These are phyloP conservation scores for Allantophomopsis lycopodina DNA, from an alignment of 2,329 filamentous ascomycete genomes.

Conservation along the genomic window DNA sequence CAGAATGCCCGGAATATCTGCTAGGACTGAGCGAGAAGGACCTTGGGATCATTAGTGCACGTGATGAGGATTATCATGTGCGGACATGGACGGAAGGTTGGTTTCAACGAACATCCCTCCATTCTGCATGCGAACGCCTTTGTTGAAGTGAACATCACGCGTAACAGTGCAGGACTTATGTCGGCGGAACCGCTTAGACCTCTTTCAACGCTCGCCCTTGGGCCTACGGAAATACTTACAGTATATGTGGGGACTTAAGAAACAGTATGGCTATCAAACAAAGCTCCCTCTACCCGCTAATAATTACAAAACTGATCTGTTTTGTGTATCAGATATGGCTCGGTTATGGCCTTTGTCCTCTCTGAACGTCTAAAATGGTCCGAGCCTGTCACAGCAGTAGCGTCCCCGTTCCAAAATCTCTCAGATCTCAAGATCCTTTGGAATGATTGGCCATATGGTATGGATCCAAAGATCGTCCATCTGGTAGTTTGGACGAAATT, in stretches of 20 bases:
- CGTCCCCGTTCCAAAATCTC: slow-evolving; percentile 7
- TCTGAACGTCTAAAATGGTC: slow-evolving; percentile 57
- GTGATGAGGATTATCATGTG: slow-evolving; percentile 48
- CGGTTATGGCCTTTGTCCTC: slow-evolving; percentile 65
- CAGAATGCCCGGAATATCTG: slow-evolving; percentile 61
- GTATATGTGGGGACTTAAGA: slow-evolving; percentile 30
- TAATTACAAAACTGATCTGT: slow-evolving; percentile 16
- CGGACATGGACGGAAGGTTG: slow-evolving; percentile 52
- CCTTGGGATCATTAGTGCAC: slow-evolving; percentile 52
- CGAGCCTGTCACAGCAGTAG: slow-evolving; percentile 27
- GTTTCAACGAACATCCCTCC: too few relatives aligned
- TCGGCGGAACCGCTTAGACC: slow-evolving; percentile 50
- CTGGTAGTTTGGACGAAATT: slow-evolving; percentile 93
- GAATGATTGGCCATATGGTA: slow-evolving; percentile 93
- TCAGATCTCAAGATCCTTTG: slow-evolving; percentile 59
- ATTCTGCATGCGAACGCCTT: too few relatives aligned
- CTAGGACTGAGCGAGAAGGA: slow-evolving; percentile 52
- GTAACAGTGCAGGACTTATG: too few relatives aligned
- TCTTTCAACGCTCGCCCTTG: slow-evolving; percentile 64
- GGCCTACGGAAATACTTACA: slow-evolving; percentile 66
- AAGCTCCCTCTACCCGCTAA: too few relatives aligned
- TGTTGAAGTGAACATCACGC: too few relatives aligned
- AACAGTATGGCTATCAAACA: too few relatives aligned
- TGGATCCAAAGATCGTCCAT: slow-evolving; percentile 67
- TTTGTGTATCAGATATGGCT: slow-evolving; percentile 55